Percentiles rank a stretch among this genome's conserved stretches.
Evolutionary conservation across 73 alveolate species (phyloP).

Genomic region (Tetrahymena borealis): DNA sequence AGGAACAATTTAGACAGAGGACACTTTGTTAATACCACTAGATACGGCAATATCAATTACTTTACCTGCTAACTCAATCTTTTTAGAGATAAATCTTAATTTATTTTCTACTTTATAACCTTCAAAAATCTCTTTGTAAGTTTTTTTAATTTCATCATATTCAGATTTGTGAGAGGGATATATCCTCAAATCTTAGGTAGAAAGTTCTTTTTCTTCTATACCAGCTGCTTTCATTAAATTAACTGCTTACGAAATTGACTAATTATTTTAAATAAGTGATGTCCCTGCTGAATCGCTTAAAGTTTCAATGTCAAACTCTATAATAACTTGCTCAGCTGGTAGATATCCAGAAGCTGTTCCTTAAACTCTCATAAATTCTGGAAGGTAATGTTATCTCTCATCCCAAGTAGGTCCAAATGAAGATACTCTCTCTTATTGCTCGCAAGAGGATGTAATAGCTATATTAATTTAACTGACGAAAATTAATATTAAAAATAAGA

Average conservation of each 20-base stretch:
- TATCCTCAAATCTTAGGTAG: not conserved
- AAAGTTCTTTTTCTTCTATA: not conserved
- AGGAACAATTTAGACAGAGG: not conserved
- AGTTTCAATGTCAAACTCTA: not conserved
- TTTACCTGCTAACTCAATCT: not conserved
- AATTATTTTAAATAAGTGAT: not conserved
- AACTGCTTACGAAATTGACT: not conserved
- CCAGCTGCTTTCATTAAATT: not conserved
- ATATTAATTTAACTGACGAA: too few species aligned
- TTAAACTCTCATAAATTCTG: not conserved
- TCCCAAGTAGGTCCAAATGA: not conserved
- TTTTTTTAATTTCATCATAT: not conserved
- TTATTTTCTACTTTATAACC: not conserved
- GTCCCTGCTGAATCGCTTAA: not conserved
- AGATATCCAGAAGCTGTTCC: not conserved
- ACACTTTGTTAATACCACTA: not conserved
- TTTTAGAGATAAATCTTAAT: not conserved
- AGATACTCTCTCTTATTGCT: too few species aligned
- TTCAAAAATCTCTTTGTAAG: not conserved
- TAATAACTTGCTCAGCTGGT: not conserved
- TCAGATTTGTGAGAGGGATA: not conserved
- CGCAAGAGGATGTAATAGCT: too few species aligned
- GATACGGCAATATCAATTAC: not conserved
- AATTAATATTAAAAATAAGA: too few species aligned
- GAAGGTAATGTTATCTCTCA: not conserved